Evolutionary conservation across 75 land plant genomes (phyloP).

Genomic region (Adiantum capillusveneris): DNA sequence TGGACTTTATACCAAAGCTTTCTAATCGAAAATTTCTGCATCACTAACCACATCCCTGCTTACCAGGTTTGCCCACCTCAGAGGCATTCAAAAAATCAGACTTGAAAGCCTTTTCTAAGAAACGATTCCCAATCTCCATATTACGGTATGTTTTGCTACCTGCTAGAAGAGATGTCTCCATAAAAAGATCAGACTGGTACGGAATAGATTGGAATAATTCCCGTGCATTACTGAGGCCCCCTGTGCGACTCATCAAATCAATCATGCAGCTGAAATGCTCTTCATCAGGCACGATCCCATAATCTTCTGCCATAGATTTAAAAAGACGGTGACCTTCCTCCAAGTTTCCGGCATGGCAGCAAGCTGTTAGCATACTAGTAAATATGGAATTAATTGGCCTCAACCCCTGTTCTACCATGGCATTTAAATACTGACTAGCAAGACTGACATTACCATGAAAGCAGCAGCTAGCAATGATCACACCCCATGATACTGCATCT

Average conservation of each 20-base stretch:
- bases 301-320: neutral
- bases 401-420: neutral
- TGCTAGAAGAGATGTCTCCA: neutral
- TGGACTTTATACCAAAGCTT: no score
- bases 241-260: conserved; percentile 1
- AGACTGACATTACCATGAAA: conserved; percentile 10
- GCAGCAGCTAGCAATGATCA: conserved; percentile 10
- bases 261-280: conserved; percentile 8
- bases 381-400: neutral
- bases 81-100: no score
- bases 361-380: conserved; percentile 5
- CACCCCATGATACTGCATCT: conserved; percentile 12
- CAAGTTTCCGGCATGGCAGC: neutral
- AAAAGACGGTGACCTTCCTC: conserved; percentile 3
- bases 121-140: conserved; percentile 1
- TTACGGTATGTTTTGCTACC: neutral
- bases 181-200: neutral
- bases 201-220: conserved; percentile 1
- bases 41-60: no score
- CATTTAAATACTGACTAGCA: neutral
- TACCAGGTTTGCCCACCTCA: no score
- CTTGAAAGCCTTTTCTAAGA: neutral
- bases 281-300: conserved; percentile 1
- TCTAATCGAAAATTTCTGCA: no score
- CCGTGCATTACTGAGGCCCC: neutral